Conservation (phyloP, 805 yeast species). For the Kodamaea neixiangensis region DNA sequence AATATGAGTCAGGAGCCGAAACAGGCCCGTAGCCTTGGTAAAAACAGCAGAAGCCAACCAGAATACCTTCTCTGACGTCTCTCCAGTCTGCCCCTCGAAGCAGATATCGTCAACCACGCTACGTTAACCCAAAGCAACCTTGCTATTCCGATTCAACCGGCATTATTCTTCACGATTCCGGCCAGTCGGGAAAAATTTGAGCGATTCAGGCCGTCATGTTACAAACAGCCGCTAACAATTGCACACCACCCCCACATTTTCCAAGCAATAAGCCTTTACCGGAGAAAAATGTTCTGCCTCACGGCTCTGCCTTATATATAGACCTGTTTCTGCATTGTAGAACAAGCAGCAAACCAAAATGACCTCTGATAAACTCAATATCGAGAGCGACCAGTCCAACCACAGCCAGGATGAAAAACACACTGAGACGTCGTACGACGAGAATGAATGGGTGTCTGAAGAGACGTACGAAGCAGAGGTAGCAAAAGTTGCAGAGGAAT, state of each 20-base stretch:
- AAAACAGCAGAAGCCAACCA: background rate
- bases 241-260: background rate
- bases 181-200: background rate
- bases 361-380: constrained; percentile 1
- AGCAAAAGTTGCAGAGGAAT: constrained; percentile 24
- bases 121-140: background rate
- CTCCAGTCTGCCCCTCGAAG: background rate
- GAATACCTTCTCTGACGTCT: background rate
- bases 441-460: constrained; percentile 6
- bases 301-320: background rate
- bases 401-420: background rate
- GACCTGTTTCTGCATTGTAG: background rate
- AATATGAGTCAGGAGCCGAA: background rate
- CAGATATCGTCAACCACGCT: background rate
- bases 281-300: background rate
- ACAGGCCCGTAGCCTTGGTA: background rate
- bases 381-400: constrained; percentile 1
- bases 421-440: background rate
- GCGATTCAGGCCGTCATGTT: background rate
- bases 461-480: constrained; percentile 15
- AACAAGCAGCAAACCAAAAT: background rate
- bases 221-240: background rate
- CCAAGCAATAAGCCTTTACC: background rate
- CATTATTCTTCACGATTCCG: background rate
- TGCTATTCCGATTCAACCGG: background rate